Conservation (phyloP, 2,329 filamentous ascomycete species). For the Coniosporium tulheliwenetii region DNA sequence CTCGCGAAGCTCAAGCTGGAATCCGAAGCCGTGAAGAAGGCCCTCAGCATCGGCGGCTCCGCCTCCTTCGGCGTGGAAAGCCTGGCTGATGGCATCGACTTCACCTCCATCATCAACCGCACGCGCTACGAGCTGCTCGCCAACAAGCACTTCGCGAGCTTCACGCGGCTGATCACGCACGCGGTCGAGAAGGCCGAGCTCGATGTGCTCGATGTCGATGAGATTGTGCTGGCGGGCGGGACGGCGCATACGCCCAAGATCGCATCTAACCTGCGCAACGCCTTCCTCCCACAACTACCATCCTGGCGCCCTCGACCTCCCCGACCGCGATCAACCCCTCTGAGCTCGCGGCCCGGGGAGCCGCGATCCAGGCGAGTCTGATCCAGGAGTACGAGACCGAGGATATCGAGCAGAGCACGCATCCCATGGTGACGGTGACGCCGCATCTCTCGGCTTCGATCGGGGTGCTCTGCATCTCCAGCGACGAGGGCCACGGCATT, state of each 20-base stretch:
- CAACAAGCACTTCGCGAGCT: slow-evolving; percentile 73
- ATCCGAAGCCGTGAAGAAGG: slow-evolving; percentile 81
- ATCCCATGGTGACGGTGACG: slow-evolving; percentile 86
- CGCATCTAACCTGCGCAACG: slow-evolving; percentile 58
- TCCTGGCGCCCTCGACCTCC: slow-evolving; percentile 72
- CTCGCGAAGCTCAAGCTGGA: slow-evolving; percentile 88
- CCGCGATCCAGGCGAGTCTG: slow-evolving; percentile 85
- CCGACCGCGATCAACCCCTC: slow-evolving; percentile 78
- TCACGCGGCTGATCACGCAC: slow-evolving; percentile 71
- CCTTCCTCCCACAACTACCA: slow-evolving; percentile 70
- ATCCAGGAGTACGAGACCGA: slow-evolving; percentile 88
- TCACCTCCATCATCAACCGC: slow-evolving; percentile 81
- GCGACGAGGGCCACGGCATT: slow-evolving; percentile 43
- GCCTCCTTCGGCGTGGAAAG: slow-evolving; percentile 89
- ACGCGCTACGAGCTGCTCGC: slow-evolving; percentile 82
- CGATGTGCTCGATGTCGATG: slow-evolving; percentile 83
- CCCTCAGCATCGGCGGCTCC: slow-evolving; percentile 73
- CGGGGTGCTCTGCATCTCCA: slow-evolving; percentile 57
- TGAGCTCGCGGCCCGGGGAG: slow-evolving; percentile 75
- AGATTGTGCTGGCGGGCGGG: slow-evolving; percentile 86
- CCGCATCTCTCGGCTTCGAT: slow-evolving; percentile 81
- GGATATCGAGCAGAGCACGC: slow-evolving; percentile 90
- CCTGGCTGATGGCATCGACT: slow-evolving; percentile 78
- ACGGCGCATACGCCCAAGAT: slow-evolving; percentile 89
- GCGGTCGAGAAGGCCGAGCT: slow-evolving; percentile 84